Evolutionary conservation across 495 filamentous ascomycete genomes (phyloP), one percentile per base, ranked within the genome.

Genomic region (Rusavskia elegans): DNA sequence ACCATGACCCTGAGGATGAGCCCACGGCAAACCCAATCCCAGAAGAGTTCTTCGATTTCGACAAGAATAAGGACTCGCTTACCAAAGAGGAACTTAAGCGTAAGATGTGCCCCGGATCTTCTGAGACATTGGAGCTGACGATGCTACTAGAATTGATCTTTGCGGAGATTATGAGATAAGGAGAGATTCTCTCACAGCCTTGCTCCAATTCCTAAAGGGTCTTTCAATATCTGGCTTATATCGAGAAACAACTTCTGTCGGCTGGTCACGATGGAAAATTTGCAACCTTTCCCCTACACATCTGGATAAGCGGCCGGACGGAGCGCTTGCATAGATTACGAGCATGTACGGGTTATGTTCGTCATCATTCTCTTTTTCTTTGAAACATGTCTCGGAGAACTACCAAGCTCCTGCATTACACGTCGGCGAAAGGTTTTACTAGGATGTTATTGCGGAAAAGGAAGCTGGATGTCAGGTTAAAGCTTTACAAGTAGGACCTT

Each of bases 11-110:
- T 16, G 93, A 97, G 58, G 93, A 99, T 66, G 93, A 99, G 78
- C 93, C 93, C 39, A 95, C 87, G 16, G 93, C 93, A 11, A 82
- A 85, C 13, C 88, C 93, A 16, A 99, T 99, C 59, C 93, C 93
- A 0, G 89, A 96, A 61, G 89, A 93, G 62, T 99, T 99, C 77
- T 99, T 99, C 67, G 92, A 97, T 68, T 99, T 99, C 64, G 93
- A 99, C 71, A 95, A 95, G 77, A 92, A 95, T 73, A 99, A 99
- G 82, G 93, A 99, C 66, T 88, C 83, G 54, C 73, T 99, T 57
- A 95, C 84, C 74, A 99, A 99, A 73, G 93, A 99, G 68, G 85
- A 99, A 70, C 67, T 99, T 68, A 96, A 95, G 75, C 62, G 83
- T 85, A 64, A 67, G 79, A 35, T 35, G 2, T 71, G 52, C 20